phyloP scores from a whole-genome alignment of 306 rosid species.

The Cotoneaster glaucophyllus region DNA sequence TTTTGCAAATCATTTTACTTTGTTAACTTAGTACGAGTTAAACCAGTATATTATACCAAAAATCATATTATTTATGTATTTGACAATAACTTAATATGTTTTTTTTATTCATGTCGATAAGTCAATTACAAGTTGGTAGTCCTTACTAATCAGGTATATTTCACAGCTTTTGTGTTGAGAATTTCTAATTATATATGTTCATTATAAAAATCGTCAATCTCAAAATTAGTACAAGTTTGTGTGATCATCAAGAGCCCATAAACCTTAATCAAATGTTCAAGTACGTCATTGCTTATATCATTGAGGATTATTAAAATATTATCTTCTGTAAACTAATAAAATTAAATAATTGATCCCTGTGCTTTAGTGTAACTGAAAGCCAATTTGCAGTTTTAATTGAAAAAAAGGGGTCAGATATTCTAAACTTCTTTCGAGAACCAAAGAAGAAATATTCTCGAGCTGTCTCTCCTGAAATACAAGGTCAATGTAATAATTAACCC shows the following conservation, averaged over 20 bases:
- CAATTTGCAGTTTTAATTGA: not conserved
- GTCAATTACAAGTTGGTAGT: not conserved
- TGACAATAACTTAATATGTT: too few relatives aligned
- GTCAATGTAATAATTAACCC: not conserved
- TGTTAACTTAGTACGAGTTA: too few relatives aligned
- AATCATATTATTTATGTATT: too few relatives aligned
- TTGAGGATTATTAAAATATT: not conserved
- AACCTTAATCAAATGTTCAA: not conserved
- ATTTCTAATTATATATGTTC: not conserved
- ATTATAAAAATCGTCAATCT: not conserved
- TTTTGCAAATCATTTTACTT: too few relatives aligned
- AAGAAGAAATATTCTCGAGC: not conserved
- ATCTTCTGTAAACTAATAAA: not conserved
- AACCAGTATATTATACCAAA: too few relatives aligned
- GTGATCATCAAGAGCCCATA: not conserved
- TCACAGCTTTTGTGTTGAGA: not conserved
- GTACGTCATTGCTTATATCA: conserved; percentile 3
- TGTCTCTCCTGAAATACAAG: not conserved
- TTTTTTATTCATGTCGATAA: not conserved
- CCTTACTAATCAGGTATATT: not conserved
- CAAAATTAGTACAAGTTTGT: not conserved
- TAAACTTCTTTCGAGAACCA: not conserved
- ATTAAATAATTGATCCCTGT: not conserved
- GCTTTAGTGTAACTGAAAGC: not conserved
- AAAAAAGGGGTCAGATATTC: not conserved